A percentile compares a stretch with the other conserved stretches of the same genome.
Conservation (phyloP, 257 asterid genomes). For the Perilla frutescens region DNA sequence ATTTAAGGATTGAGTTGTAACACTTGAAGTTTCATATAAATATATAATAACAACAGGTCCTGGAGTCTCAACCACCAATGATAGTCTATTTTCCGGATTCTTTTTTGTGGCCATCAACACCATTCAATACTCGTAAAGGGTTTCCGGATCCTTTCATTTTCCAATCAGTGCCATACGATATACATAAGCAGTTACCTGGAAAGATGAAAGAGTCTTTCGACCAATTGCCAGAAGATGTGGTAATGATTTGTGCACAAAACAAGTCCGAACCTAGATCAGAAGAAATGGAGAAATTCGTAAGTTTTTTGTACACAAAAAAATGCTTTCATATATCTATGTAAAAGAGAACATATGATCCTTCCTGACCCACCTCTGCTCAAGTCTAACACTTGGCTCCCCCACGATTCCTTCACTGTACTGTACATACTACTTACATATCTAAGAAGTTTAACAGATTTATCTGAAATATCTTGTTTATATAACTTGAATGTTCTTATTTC, state of each 20-base stretch:
- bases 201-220: slow-evolving; percentile 66
- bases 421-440: no score
- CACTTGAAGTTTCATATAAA: neutral
- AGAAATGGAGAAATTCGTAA: slow-evolving; percentile 60
- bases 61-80: slow-evolving; percentile 12
- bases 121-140: no score
- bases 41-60: neutral
- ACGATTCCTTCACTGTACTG: no score
- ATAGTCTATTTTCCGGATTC: slow-evolving; percentile 5
- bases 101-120: neutral
- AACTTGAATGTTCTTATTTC: slow-evolving; percentile 38
- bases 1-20: neutral
- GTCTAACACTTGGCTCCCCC: no score
- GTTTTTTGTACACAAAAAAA: slow-evolving; percentile 22
- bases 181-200: neutral
- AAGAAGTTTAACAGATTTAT: no score
- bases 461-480: neutral
- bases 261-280: slow-evolving; percentile 50
- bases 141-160: neutral
- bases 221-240: slow-evolving; percentile 58
- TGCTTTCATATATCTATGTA: no score
- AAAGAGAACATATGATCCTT: no score
- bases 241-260: slow-evolving; percentile 73
- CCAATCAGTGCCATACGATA: neutral
- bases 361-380: no score